A percentile compares a stretch with the other conserved stretches of the same genome.
Conservation (phyloP, 306 rosid genomes). For the Lagenaria siceraria region DNA sequence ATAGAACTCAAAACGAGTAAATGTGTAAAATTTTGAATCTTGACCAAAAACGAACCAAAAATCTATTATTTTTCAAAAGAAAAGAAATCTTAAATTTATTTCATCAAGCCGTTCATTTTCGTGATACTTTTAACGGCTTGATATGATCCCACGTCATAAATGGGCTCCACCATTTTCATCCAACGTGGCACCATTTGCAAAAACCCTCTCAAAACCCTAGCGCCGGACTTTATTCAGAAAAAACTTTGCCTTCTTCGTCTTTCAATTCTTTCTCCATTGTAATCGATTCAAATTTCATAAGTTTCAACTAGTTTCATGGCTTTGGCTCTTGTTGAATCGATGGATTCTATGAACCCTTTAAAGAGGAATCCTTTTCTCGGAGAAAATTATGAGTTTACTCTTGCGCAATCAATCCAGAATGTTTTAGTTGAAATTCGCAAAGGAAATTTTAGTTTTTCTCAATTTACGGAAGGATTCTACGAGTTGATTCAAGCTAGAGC, state of each 20-base stretch:
- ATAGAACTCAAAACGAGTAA: no score
- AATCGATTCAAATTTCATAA: background rate
- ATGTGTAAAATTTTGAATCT: no score
- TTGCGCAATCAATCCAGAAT: constrained; percentile 31
- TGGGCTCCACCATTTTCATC: background rate
- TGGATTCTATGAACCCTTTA: constrained; percentile 2
- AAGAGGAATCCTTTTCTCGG: constrained; percentile 18
- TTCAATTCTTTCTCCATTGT: background rate
- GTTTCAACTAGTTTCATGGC: constrained; percentile 13
- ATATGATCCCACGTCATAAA: background rate
- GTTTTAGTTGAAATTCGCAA: constrained; percentile 30
- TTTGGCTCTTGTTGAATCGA: constrained; percentile 12
- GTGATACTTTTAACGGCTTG: background rate
- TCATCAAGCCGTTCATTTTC: background rate
- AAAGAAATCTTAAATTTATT: no score
- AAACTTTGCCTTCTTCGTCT: background rate
- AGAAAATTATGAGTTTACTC: constrained; percentile 28
- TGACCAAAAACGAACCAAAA: no score
- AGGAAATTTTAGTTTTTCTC: constrained; percentile 16
- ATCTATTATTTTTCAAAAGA: no score
- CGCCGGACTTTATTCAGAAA: background rate
- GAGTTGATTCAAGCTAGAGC: constrained; percentile 42
- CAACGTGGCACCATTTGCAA: background rate
- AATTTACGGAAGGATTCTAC: constrained; percentile 23
- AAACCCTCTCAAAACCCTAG: background rate